Percentiles rank a stretch among this genome's conserved stretches.
phyloP scores from a whole-genome alignment of 192 early-diverging fungal species.

The Entrophospora sp. region DNA sequence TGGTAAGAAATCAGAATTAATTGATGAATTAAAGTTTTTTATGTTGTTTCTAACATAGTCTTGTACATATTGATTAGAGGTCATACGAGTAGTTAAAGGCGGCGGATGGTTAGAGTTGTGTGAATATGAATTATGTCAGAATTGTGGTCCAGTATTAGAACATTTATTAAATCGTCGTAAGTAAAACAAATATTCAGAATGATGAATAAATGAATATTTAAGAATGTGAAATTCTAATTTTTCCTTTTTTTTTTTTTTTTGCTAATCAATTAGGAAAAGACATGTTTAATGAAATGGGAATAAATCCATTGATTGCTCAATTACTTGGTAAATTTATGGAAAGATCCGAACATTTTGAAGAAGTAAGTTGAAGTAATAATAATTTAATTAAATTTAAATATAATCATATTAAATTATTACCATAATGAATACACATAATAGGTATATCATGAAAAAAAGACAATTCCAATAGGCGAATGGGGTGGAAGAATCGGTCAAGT shows the following conservation, averaged over 20 bases:
- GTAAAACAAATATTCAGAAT: background rate
- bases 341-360: background rate
- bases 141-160: background rate
- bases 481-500: background rate
- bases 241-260: background rate
- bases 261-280: background rate
- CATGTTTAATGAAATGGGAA: background rate
- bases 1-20: too few relatives aligned
- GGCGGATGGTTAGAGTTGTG: conserved; percentile 32
- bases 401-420: background rate
- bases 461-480: background rate
- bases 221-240: too few relatives aligned
- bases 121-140: conserved; percentile 23
- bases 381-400: too few relatives aligned
- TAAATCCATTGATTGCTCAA: background rate
- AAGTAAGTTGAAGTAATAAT: background rate
- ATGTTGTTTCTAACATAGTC: background rate
- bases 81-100: conserved; percentile 27
- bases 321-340: background rate
- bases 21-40: too few relatives aligned
- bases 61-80: conserved; percentile 3
- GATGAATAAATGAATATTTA: too few relatives aligned
- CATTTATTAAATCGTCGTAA: background rate
- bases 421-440: background rate
- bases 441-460: background rate